phyloP scores from a whole-genome alignment of 805 yeast genomes.

The Teunomyces atbi region DNA sequence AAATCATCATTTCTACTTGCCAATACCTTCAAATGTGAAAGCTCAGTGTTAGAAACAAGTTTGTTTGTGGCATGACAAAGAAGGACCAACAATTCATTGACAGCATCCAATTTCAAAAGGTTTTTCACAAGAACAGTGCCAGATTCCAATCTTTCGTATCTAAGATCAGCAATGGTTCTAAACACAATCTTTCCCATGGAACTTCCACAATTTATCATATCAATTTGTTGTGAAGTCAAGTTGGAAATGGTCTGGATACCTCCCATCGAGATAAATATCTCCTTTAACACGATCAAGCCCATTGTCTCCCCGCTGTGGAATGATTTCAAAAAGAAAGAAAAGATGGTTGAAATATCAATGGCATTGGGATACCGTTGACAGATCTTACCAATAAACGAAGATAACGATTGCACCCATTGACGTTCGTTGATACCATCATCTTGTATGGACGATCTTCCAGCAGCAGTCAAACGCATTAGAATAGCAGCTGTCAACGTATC shows the following conservation, averaged over 20 bases:
- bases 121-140: slow-evolving; percentile 50
- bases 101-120: slow-evolving; percentile 41
- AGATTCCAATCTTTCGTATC: slow-evolving; percentile 47
- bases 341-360: slow-evolving; percentile 62
- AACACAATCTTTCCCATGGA: slow-evolving; percentile 56
- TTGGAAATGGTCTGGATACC: slow-evolving; percentile 74
- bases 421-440: slow-evolving; percentile 76
- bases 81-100: slow-evolving; percentile 66
- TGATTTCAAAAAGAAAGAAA: slow-evolving; percentile 59
- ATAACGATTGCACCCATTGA: slow-evolving; percentile 82
- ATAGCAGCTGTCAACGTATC: slow-evolving; percentile 77
- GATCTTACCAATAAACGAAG: slow-evolving; percentile 74
- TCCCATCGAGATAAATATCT: slow-evolving; percentile 68
- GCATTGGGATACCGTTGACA: slow-evolving; percentile 49
- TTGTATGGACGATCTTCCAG: slow-evolving; percentile 67
- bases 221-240: slow-evolving; percentile 62
- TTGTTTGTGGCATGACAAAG: slow-evolving; percentile 50
- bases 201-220: slow-evolving; percentile 62
- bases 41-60: slow-evolving; percentile 31
- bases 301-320: slow-evolving; percentile 59
- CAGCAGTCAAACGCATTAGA: slow-evolving; percentile 61
- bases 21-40: slow-evolving; percentile 64
- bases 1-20: slow-evolving; percentile 74
- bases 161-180: slow-evolving; percentile 55
- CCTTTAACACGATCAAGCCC: slow-evolving; percentile 63